Conservation (phyloP, 2,329 filamentous ascomycete genomes). For the Coniochaeta sp. region DNA sequence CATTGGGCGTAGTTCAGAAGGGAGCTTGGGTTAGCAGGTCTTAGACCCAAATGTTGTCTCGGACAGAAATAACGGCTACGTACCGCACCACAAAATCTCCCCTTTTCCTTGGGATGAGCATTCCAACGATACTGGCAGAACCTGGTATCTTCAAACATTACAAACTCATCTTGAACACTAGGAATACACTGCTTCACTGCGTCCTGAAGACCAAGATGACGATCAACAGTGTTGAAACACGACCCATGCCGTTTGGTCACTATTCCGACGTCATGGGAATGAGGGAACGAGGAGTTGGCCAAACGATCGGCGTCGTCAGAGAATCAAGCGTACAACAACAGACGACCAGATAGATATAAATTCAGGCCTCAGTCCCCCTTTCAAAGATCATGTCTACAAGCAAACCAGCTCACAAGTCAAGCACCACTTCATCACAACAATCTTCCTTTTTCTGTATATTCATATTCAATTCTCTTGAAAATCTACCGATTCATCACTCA, state of each 20-base stretch:
- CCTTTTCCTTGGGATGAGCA: neutral
- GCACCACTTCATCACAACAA: neutral
- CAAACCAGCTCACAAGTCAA: neutral
- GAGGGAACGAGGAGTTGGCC: neutral
- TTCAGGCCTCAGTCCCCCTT: neutral
- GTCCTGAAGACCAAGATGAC: neutral
- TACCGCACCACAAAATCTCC: neutral
- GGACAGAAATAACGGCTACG: neutral
- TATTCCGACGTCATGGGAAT: neutral
- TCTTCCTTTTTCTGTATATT: neutral
- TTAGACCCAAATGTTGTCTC: neutral
- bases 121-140: no score
- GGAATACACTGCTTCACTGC: neutral
- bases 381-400: neutral
- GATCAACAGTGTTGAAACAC: neutral
- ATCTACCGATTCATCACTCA: no score
- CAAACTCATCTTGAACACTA: neutral
- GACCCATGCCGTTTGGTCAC: neutral
- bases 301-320: neutral
- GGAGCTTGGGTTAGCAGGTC: neutral
- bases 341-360: neutral
- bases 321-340: neutral
- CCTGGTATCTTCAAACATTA: no score
- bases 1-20: neutral
- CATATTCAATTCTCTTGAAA: neutral